Evolutionary conservation across 2,329 filamentous ascomycete species (phyloP), one percentile per base, ranked within the genome.

Genomic region (Polychaeton citri): DNA sequence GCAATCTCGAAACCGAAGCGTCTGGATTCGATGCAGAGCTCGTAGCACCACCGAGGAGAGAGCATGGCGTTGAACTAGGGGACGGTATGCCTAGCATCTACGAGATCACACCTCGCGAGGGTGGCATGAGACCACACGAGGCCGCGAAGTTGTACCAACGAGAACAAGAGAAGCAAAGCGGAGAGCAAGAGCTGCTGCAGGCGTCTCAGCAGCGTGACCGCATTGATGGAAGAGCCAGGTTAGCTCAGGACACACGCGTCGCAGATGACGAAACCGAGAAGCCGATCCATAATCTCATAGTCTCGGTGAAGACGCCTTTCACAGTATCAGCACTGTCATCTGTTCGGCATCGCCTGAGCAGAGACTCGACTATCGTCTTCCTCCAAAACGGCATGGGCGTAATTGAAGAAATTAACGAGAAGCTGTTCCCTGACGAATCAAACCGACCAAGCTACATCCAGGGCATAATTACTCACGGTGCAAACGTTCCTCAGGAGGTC

Each of bases 321-420:
- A 81, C 82, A 0, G 56, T 82, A n/a, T 61, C 69, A 1, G 79
- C 81, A 28, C 58, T 94, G 10, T 63, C 71, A 5, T 59, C 71
- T 1, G 72, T 93, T 35, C 68, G 77, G 2, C 69, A 75, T 43
- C 72, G 83, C 7, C 61, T 92, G n/a, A 68, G 72, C 30, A 63
- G 70, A 2, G 63, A 74, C 19, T 84, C 80, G 1, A 81, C 83
- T 0, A 70, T 94, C 6, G 75, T 81, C 40, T 71, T 93, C 37
- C 57, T 92, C 38, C 80, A 85, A 38, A 82, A 88, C 43, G 85
- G 87, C 1, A 73, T 96, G 58, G 88, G 90, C 1, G 64, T 85
- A 2, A 66, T 85, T n/a, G 86, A 96, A 33, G 71, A 77, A 33
- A 68, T 95, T 28, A 85, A 84, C 48, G 59, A 69, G 21, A 58